A percentile compares a stretch with the other conserved stretches of the same genome.
These are phyloP conservation scores for Eucalyptus pauciflora DNA, from an alignment of 345 rosid genomes.

Conservation along the genomic window DNA sequence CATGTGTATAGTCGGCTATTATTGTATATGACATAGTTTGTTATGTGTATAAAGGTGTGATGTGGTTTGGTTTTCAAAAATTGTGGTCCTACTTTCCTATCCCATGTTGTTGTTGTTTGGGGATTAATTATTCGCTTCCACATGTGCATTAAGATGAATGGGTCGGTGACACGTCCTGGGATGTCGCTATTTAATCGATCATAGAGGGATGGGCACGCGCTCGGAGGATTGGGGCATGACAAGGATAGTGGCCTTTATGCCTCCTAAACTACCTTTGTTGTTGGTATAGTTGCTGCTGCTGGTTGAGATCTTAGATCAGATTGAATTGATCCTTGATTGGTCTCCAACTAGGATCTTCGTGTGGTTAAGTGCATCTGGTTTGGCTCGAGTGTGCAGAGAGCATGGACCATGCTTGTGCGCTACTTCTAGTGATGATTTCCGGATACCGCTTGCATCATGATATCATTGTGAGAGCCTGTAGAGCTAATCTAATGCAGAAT, in stretches of 20 bases:
- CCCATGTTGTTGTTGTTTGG: too few species aligned
- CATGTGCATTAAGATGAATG: too few species aligned
- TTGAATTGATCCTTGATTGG: neutral
- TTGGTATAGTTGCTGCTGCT: neutral
- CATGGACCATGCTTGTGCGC: neutral
- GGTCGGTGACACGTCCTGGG: too few species aligned
- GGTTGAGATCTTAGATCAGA: neutral
- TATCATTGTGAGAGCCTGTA: neutral
- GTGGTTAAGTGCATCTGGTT: neutral
- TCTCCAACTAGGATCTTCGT: neutral
- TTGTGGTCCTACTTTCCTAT: too few species aligned
- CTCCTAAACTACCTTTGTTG: neutral
- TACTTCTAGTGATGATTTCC: neutral
- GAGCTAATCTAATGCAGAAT: neutral
- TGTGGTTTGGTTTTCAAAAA: too few species aligned
- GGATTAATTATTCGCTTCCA: too few species aligned
- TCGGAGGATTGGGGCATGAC: too few species aligned
- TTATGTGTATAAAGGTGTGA: too few species aligned
- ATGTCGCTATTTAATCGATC: too few species aligned
- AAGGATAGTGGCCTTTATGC: neutral
- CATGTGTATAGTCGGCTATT: too few species aligned
- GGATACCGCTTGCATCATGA: neutral
- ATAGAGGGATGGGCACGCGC: too few species aligned
- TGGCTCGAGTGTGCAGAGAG: neutral
- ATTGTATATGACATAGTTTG: too few species aligned